A percentile compares a stretch with the other conserved stretches of the same genome.
Conservation (phyloP, 2,329 filamentous ascomycete genomes). For the Fusarium sp. region DNA sequence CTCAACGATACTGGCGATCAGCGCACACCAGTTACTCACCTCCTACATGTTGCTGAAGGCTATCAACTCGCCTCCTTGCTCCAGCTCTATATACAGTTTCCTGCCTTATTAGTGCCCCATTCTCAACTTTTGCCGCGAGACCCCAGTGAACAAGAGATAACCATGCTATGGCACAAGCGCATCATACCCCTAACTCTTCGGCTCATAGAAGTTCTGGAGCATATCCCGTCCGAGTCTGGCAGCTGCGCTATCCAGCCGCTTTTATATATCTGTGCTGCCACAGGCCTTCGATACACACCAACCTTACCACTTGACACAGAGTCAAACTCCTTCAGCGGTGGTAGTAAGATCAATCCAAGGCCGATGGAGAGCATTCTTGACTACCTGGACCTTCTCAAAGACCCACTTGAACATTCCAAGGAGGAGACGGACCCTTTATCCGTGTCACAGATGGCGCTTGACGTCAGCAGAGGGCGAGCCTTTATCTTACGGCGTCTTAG, state of each 20-base stretch:
- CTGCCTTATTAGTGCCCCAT: accelerated
- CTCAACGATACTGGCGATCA: not conserved
- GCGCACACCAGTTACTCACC: not conserved
- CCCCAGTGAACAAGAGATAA: accelerated
- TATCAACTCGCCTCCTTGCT: not conserved
- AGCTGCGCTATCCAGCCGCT: not conserved
- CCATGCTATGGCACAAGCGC: not conserved
- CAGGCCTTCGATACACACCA: not conserved
- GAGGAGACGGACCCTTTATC: not conserved
- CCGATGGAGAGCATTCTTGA: not conserved
- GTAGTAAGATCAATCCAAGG: not conserved
- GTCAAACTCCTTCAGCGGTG: not conserved
- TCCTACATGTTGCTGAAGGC: not conserved
- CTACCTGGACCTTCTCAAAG: not conserved
- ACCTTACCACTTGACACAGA: accelerated
- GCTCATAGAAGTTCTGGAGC: not conserved
- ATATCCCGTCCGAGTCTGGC: not conserved
- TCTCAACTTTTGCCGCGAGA: accelerated
- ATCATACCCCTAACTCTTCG: not conserved
- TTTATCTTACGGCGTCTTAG: not conserved
- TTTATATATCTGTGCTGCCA: not conserved
- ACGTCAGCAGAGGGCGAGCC: not conserved
- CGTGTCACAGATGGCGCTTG: not conserved
- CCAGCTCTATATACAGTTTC: not conserved
- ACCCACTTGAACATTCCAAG: not conserved